A percentile compares a stretch with the other conserved stretches of the same genome.
Evolutionary conservation across 2,329 filamentous ascomycete genomes (phyloP).

Genomic region (Calonectria hawksworthii): DNA sequence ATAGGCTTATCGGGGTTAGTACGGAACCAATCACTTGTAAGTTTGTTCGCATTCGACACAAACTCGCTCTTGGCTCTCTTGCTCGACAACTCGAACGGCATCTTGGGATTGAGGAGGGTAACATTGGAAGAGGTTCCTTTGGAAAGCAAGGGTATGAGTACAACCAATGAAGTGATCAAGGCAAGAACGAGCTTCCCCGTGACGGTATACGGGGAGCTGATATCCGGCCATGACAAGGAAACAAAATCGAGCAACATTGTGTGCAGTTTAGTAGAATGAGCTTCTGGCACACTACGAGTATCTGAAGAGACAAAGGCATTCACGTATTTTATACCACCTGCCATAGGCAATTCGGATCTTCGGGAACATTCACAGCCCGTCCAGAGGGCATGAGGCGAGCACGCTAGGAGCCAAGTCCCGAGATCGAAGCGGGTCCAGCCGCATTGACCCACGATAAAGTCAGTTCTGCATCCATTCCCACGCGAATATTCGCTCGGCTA

Average conservation of each 20-base stretch:
- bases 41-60: background rate
- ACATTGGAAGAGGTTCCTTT: background rate
- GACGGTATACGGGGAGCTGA: background rate
- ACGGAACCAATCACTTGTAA: background rate
- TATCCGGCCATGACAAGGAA: background rate
- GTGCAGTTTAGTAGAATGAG: background rate
- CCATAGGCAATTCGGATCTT: background rate
- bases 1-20: background rate
- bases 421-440: background rate
- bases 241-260: background rate
- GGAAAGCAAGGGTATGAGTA: background rate
- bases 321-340: background rate
- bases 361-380: background rate
- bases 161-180: background rate
- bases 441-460: background rate
- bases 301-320: background rate
- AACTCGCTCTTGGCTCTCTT: background rate
- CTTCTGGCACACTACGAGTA: background rate
- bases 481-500: background rate
- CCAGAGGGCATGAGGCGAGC: background rate
- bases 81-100: background rate
- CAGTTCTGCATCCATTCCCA: background rate
- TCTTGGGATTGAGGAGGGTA: background rate
- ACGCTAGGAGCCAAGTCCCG: background rate
- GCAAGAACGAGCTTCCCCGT: background rate